These are phyloP conservation scores for Triticum dicoccoides DNA, from an alignment of 176 grass and related monocot genomes.

Conservation along the genomic window DNA sequence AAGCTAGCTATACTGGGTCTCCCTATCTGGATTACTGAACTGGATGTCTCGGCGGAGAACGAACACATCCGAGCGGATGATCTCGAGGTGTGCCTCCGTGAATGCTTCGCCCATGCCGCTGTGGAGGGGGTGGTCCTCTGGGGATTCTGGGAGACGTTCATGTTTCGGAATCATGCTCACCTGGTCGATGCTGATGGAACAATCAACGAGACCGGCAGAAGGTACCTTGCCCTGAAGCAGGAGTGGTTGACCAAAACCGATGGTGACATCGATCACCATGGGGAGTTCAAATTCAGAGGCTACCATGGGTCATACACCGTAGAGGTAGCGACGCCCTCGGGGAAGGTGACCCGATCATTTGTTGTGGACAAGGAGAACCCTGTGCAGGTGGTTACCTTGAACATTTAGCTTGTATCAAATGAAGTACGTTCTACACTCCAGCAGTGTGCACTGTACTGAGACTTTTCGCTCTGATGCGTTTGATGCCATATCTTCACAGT, in stretches of 20 bases:
- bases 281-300: conserved; percentile 81
- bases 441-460: neutral
- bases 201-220: conserved; percentile 81
- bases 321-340: conserved; percentile 54
- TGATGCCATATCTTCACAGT: neutral
- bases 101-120: conserved; percentile 75
- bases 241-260: conserved; percentile 70
- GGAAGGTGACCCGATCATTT: conserved; percentile 52
- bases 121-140: conserved; percentile 82
- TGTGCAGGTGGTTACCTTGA: conserved; percentile 51
- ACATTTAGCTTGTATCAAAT: conserved; percentile 24
- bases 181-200: conserved; percentile 74
- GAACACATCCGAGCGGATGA: conserved; percentile 88
- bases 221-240: conserved; percentile 83
- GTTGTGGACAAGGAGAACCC: conserved; percentile 70
- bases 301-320: conserved; percentile 75
- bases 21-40: conserved; percentile 90
- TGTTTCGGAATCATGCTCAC: conserved; percentile 74
- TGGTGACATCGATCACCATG: conserved; percentile 36
- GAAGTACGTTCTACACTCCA: neutral
- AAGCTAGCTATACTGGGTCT: conserved; percentile 79
- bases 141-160: conserved; percentile 97
- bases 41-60: conserved; percentile 81
- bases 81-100: conserved; percentile 82
- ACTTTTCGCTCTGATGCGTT: neutral